Evolutionary conservation across 2,329 filamentous ascomycete genomes (phyloP).

Genomic region (Cladosporium sp.): DNA sequence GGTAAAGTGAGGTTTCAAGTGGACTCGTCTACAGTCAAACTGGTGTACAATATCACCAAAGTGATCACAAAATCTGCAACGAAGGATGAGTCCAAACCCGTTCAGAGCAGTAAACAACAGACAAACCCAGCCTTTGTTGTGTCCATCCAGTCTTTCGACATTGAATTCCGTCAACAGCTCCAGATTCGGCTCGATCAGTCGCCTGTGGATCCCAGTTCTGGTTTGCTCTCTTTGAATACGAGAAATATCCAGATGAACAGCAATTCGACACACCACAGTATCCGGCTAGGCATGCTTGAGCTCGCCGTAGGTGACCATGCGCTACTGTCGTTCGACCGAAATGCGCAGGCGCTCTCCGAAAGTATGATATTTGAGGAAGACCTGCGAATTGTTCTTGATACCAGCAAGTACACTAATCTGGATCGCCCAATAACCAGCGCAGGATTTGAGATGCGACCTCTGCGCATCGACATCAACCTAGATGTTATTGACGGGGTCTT

Average conservation of each 20-base stretch:
- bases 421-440: slow-evolving; percentile 34
- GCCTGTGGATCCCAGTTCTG: neutral
- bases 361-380: slow-evolving; percentile 8
- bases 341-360: slow-evolving; percentile 1
- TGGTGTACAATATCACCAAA: slow-evolving; percentile 16
- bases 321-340: slow-evolving; percentile 22
- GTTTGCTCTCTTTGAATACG: neutral
- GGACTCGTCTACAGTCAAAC: slow-evolving; percentile 19
- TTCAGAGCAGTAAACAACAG: neutral
- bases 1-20: slow-evolving; percentile 17
- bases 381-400: slow-evolving; percentile 11
- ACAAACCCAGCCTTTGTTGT: neutral
- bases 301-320: slow-evolving; percentile 21
- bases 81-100: neutral
- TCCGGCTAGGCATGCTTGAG: slow-evolving; percentile 1
- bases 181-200: neutral
- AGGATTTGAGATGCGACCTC: slow-evolving; percentile 69
- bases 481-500: slow-evolving; percentile 68
- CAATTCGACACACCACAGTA: neutral
- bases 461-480: slow-evolving; percentile 73
- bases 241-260: neutral
- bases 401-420: slow-evolving; percentile 18
- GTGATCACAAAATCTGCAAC: neutral
- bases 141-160: neutral
- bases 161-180: neutral